Evolutionary conservation across 1,284 basidiomycete species (phyloP), one percentile per base, ranked within the genome.

Genomic region (Sphaerobolus stellatus): DNA sequence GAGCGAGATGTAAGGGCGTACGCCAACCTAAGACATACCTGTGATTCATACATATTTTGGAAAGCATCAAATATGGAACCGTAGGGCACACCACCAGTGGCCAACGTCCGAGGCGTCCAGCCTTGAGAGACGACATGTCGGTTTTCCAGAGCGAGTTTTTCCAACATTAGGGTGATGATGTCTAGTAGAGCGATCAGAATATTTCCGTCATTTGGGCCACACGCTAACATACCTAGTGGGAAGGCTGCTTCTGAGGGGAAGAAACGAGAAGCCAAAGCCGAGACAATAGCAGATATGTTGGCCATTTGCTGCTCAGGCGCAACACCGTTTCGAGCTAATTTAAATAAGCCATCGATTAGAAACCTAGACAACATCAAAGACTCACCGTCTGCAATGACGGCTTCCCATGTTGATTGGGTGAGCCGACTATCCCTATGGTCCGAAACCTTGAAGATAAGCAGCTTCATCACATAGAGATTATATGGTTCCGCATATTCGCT

Each of bases 161-260:
- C 81, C 7, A 94, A 74, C 3, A 91, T 71, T 2, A 78, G 79
- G 2, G 88, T 78, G 56, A 93, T 74, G 58, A 84, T 79, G 56
- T 82, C 92, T 93, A 59, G 8, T 50, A 18, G 4, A 36, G 28
- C 22, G 6, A 43, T 38, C 36, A 38, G 36, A 16, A 16, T n/a
- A 7, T 7, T 16, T 22, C n/a, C 36, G 46, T 38, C 56, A 54
- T 50, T 29, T 16, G 33, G 7, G 8, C 20, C 38, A 20, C 48
- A 27, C 34, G 16, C 41, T 28, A 13, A 70, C 86, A 65, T 66
- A 94, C 91, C 80, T 48, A 94, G 75, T 9, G 92, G 91, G 70
- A 96, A 95, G 14, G 92, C 91, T 58, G 86, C 86, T 62, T 96
- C 92, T 2, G 93, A 95, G 1, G 93, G 92, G 68, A 91, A 94